These are phyloP conservation scores for Endoconidiophora polonica DNA, from an alignment of 2,329 filamentous ascomycete genomes.

Conservation along the genomic window DNA sequence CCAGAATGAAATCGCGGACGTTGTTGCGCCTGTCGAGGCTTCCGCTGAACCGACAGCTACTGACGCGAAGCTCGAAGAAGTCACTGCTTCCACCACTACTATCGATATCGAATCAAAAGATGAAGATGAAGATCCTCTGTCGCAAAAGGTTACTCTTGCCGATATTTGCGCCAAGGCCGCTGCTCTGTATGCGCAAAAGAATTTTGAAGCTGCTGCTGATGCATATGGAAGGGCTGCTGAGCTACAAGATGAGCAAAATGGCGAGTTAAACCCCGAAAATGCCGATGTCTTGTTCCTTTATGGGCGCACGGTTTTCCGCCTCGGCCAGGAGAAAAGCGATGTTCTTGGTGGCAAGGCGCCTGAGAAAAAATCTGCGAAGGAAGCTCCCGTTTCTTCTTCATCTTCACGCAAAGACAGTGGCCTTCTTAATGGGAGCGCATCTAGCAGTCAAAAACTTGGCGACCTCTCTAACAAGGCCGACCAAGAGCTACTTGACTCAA, in stretches of 20 bases:
- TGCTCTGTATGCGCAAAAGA: conserved; percentile 74
- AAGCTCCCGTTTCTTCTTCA: conserved; percentile 18
- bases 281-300: conserved; percentile 91
- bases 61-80: too few species aligned
- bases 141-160: conserved; percentile 39
- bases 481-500: conserved; percentile 20
- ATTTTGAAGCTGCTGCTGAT: conserved; percentile 73
- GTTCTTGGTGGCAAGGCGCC: conserved; percentile 71
- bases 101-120: conserved; percentile 8
- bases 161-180: conserved; percentile 68
- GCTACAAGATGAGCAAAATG: conserved; percentile 79
- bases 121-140: conserved; percentile 13
- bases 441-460: conserved; percentile 24
- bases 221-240: conserved; percentile 78
- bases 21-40: background rate
- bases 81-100: background rate
- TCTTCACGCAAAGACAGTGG: conserved; percentile 26
- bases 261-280: conserved; percentile 79
- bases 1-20: conserved; percentile 5
- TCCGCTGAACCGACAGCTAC: conserved; percentile 1
- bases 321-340: conserved; percentile 86
- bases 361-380: conserved; percentile 28
- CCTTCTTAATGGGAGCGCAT: conserved; percentile 27
- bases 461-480: conserved; percentile 21
- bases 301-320: conserved; percentile 81